A percentile compares a stretch with the other conserved stretches of the same genome.
These are phyloP conservation scores for Piromyces finnis DNA, from an alignment of 192 early-diverging fungal genomes.

Conservation along the genomic window DNA sequence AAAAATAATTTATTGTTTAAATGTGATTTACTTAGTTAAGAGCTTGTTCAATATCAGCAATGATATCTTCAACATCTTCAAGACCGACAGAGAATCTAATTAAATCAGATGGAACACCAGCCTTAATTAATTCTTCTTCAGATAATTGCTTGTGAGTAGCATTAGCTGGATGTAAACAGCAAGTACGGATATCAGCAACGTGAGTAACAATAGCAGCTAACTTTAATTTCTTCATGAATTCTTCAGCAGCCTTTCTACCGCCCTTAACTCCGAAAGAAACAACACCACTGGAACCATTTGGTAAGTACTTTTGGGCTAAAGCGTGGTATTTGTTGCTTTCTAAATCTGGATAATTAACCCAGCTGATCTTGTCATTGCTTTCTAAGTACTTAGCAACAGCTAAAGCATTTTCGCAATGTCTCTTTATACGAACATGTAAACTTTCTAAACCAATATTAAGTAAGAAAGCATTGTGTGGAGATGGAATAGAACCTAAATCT, in stretches of 20 bases:
- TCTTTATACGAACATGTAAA: background rate
- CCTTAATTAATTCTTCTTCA: background rate
- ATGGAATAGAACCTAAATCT: slow-evolving; percentile 1
- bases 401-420: background rate
- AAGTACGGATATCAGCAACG: background rate
- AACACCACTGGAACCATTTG: background rate
- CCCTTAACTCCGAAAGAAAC: background rate
- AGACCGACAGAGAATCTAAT: slow-evolving; percentile 49
- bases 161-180: background rate
- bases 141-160: background rate
- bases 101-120: slow-evolving; percentile 16
- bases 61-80: slow-evolving; percentile 36
- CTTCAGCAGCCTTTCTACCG: slow-evolving; percentile 9
- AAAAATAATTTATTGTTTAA: no score
- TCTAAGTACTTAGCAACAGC: background rate
- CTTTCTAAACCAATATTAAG: background rate
- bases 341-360: slow-evolving; percentile 1
- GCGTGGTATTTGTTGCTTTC: background rate
- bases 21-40: background rate
- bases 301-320: background rate
- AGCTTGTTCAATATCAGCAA: background rate
- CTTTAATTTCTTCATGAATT: slow-evolving; percentile 65
- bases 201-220: slow-evolving; percentile 25
- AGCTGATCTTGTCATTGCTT: background rate
- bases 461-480: slow-evolving; percentile 1